Percentiles rank a stretch among this genome's conserved stretches.
phyloP scores from a whole-genome alignment of 176 grass and related monocot genomes.

The Bothriochloa decipiens region DNA sequence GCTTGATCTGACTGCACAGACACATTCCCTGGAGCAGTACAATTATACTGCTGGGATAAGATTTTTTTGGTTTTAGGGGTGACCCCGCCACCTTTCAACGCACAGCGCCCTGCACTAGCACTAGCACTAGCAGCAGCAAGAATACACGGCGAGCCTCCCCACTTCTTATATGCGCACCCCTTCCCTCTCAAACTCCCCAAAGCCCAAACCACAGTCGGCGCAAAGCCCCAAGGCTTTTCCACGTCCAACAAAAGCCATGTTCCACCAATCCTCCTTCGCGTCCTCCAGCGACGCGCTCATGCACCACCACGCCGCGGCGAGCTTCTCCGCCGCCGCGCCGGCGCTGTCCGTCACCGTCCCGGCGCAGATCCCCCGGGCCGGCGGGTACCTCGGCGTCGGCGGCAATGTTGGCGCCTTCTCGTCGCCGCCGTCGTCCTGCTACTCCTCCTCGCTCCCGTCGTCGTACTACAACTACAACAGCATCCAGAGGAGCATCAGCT shows the following conservation, averaged over 20 bases:
- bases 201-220: conserved; percentile 16
- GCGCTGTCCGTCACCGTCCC: conserved; percentile 28
- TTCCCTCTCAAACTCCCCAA: conserved; percentile 11
- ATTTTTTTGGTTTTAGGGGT: conserved; percentile 38
- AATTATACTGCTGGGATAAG: conserved; percentile 22
- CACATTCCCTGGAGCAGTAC: conserved; percentile 20
- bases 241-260: conserved; percentile 55
- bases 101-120: conserved; percentile 17
- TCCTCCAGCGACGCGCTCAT: conserved; percentile 32
- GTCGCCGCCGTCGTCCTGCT: conserved; percentile 38
- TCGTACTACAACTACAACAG: conserved; percentile 49
- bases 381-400: conserved; percentile 40
- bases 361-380: conserved; percentile 21
- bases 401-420: conserved; percentile 45
- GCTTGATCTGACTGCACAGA: conserved; percentile 31
- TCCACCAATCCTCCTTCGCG: conserved; percentile 45
- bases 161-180: conserved; percentile 42
- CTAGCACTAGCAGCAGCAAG: not conserved
- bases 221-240: not conserved
- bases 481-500: conserved; percentile 67
- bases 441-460: conserved; percentile 47
- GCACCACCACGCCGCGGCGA: conserved; percentile 31
- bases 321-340: conserved; percentile 29
- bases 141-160: not conserved
- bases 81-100: conserved; percentile 42